Evolutionary conservation across 2,329 filamentous ascomycete species (phyloP).

Genomic region (Thielaviopsis musarum): DNA sequence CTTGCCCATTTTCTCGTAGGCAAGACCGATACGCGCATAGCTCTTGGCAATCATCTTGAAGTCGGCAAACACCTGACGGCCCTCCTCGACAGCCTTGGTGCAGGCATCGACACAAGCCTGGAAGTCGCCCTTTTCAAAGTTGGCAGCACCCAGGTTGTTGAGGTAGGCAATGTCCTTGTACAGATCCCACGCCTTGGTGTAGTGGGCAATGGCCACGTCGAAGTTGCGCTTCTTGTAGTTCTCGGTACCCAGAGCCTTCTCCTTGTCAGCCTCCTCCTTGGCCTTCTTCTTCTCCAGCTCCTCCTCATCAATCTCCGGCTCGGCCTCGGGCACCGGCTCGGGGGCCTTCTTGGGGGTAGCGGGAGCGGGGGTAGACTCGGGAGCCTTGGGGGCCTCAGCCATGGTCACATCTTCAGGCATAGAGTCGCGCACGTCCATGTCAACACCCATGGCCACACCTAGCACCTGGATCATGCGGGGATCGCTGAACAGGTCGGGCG

Average conservation of each 20-base stretch:
- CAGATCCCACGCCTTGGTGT: slow-evolving; percentile 84
- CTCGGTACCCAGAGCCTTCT: slow-evolving; percentile 87
- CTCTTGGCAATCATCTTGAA: slow-evolving; percentile 98
- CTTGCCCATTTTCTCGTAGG: slow-evolving; percentile 82
- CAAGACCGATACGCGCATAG: slow-evolving; percentile 86
- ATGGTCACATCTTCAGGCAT: slow-evolving; percentile 47
- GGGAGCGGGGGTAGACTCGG: slow-evolving; percentile 19
- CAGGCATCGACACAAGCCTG: slow-evolving; percentile 74
- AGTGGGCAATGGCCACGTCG: slow-evolving; percentile 85
- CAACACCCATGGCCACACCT: slow-evolving; percentile 81
- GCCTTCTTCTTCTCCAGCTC: slow-evolving; percentile 69
- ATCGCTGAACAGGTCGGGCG: slow-evolving; percentile 70
- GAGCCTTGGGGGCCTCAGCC: slow-evolving; percentile 44
- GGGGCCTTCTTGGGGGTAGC: slow-evolving; percentile 21
- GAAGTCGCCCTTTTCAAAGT: slow-evolving; percentile 94
- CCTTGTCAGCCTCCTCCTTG: slow-evolving; percentile 81
- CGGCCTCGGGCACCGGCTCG: slow-evolving; percentile 39
- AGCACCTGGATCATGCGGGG: slow-evolving; percentile 88
- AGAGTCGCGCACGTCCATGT: slow-evolving; percentile 47
- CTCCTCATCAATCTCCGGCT: slow-evolving; percentile 67
- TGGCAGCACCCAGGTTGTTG: slow-evolving; percentile 85
- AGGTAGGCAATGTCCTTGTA: slow-evolving; percentile 96
- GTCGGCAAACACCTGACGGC: slow-evolving; percentile 76
- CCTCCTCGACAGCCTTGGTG: slow-evolving; percentile 76
- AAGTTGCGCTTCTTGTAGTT: slow-evolving; percentile 98